These are phyloP conservation scores for Tetrapisispora namnaoensis DNA, from an alignment of 805 yeast species.

Conservation along the genomic window DNA sequence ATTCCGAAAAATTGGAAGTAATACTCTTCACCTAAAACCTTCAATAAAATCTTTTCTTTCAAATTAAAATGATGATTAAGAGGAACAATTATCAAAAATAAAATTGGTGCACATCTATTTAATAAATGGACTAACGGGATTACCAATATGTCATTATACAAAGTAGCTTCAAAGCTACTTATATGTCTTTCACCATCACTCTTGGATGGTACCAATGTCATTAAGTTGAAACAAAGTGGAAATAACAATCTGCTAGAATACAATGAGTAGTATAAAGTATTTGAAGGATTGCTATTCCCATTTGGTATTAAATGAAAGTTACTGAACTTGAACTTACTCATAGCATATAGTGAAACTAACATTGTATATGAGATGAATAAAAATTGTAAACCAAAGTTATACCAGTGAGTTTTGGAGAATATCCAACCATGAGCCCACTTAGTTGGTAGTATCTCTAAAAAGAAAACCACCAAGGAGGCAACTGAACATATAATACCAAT, in stretches of 20 bases:
- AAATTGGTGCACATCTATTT: conserved; percentile 22
- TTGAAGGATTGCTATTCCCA: conserved; percentile 27
- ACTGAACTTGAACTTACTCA: conserved; percentile 26
- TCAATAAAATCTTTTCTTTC: conserved; percentile 21
- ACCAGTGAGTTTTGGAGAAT: conserved; percentile 14
- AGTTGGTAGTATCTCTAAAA: conserved; percentile 21
- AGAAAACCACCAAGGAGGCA: conserved; percentile 13
- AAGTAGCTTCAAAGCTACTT: conserved; percentile 18
- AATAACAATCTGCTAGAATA: conserved; percentile 27
- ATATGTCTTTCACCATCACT: conserved; percentile 4
- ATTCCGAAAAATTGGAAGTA: conserved; percentile 28
- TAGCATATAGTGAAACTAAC: conserved; percentile 23
- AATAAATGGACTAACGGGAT: conserved; percentile 23
- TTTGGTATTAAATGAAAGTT: conserved; percentile 27
- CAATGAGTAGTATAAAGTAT: conserved; percentile 25
- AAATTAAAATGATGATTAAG: conserved; percentile 22
- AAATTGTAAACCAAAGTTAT: conserved; percentile 15
- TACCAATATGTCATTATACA: conserved; percentile 21
- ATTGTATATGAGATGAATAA: conserved; percentile 22
- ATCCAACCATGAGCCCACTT: conserved; percentile 20
- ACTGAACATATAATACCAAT: conserved; percentile 7
- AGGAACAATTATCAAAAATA: conserved; percentile 19
- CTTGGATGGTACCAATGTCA: conserved; percentile 18
- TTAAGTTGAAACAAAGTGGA: conserved; percentile 28
- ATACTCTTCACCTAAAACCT: conserved; percentile 25